phyloP scores from a whole-genome alignment of 306 rosid species.

The Medicago arabica region DNA sequence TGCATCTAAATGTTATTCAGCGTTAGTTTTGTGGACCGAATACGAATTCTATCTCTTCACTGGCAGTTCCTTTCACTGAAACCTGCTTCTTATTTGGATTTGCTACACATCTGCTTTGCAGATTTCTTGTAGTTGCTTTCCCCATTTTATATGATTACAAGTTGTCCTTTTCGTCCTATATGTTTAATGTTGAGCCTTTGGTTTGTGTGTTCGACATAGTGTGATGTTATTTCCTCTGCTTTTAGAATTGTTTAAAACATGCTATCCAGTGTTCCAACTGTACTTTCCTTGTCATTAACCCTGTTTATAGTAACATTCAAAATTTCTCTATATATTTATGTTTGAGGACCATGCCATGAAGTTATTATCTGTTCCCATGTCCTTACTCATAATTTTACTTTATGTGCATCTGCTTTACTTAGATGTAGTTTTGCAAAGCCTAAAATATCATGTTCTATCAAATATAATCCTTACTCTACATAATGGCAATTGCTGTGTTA shows the following conservation, averaged over 20 bases:
- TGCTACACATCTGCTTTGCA: background rate
- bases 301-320: slow-evolving; percentile 11
- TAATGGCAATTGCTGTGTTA: slow-evolving; percentile 20
- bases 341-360: slow-evolving; percentile 2
- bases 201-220: background rate
- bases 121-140: slow-evolving; percentile 7
- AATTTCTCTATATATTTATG: background rate
- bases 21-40: background rate
- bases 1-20: background rate
- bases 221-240: slow-evolving; percentile 4
- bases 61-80: slow-evolving; percentile 3
- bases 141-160: slow-evolving; percentile 4
- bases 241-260: slow-evolving; percentile 21
- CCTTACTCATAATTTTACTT: slow-evolving; percentile 2
- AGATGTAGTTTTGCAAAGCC: slow-evolving; percentile 14
- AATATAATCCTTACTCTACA: slow-evolving; percentile 28
- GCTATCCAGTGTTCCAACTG: slow-evolving; percentile 13
- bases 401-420: background rate
- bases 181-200: slow-evolving; percentile 8
- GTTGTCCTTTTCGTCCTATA: background rate
- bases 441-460: slow-evolving; percentile 15
- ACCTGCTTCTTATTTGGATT: slow-evolving; percentile 11
- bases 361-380: background rate
- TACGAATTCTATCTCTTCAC: slow-evolving; percentile 26
- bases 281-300: slow-evolving; percentile 28